A percentile compares a stretch with the other conserved stretches of the same genome.
Conservation (phyloP, 192 early-diverging fungal species). For the Backusella macrospora region DNA sequence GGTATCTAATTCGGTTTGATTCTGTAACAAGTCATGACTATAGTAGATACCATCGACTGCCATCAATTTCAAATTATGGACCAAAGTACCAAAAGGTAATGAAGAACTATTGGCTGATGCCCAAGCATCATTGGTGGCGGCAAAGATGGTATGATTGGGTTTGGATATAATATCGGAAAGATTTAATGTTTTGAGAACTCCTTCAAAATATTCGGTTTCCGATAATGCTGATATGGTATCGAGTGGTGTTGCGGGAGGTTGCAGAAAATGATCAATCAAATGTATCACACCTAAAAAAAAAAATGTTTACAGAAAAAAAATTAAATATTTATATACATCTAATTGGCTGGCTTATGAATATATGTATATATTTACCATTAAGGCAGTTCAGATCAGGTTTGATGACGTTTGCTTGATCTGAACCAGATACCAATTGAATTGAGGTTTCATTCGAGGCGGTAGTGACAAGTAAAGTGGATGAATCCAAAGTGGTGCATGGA, state of each 20-base stretch:
- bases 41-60: slow-evolving; percentile 7
- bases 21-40: background rate
- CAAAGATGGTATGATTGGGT: slow-evolving; percentile 18
- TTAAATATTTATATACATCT: background rate
- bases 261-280: slow-evolving; percentile 16
- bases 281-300: slow-evolving; percentile 17
- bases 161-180: slow-evolving; percentile 13
- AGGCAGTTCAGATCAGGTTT: slow-evolving; percentile 13
- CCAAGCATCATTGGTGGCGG: slow-evolving; percentile 16
- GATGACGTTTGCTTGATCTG: background rate
- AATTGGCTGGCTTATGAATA: background rate
- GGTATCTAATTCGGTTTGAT: background rate
- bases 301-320: slow-evolving; percentile 2
- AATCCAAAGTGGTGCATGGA: background rate
- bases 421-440: slow-evolving; percentile 5
- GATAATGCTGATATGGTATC: slow-evolving; percentile 12
- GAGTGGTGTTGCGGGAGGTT: slow-evolving; percentile 10
- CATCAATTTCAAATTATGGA: slow-evolving; percentile 20
- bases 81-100: slow-evolving; percentile 14
- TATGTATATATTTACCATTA: slow-evolving; percentile 16
- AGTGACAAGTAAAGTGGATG: background rate
- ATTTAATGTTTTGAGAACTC: slow-evolving; percentile 8
- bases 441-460: background rate
- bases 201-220: slow-evolving; percentile 15
- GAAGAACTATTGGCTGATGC: background rate